A percentile compares a stretch with the other conserved stretches of the same genome.
phyloP scores from a whole-genome alignment of 345 rosid species.

The Arabidopsis suecica region DNA sequence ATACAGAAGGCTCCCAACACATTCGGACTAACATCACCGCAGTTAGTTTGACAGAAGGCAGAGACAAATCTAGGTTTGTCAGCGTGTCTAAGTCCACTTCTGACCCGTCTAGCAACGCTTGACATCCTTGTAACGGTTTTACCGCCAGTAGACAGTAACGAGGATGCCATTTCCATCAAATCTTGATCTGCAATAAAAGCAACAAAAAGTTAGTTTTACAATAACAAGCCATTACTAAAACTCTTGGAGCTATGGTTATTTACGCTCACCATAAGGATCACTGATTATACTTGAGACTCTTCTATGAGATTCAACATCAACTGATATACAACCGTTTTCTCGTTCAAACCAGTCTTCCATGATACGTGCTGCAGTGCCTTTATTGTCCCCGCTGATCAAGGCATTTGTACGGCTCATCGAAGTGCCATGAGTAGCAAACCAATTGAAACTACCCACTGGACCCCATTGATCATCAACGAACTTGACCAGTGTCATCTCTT shows the following conservation, averaged over 20 bases:
- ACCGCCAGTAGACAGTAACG: slow-evolving; percentile 51
- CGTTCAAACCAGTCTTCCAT: slow-evolving; percentile 92
- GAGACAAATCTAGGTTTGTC: slow-evolving; percentile 78
- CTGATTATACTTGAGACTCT: slow-evolving; percentile 64
- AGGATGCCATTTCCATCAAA: slow-evolving; percentile 79
- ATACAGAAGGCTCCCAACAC: slow-evolving; percentile 83
- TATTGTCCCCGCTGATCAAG: slow-evolving; percentile 91
- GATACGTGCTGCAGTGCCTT: slow-evolving; percentile 89
- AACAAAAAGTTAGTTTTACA: slow-evolving; percentile 8
- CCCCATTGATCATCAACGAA: slow-evolving; percentile 85
- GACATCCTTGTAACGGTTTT: slow-evolving; percentile 47
- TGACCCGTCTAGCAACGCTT: slow-evolving; percentile 68
- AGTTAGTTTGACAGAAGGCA: slow-evolving; percentile 92
- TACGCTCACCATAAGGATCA: background rate
- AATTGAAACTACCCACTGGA: slow-evolving; percentile 86
- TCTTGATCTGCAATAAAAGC: slow-evolving; percentile 58
- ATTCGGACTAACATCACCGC: slow-evolving; percentile 97
- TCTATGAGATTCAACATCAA: slow-evolving; percentile 43
- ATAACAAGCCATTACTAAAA: background rate
- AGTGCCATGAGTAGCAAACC: slow-evolving; percentile 98
- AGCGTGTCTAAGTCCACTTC: slow-evolving; percentile 70
- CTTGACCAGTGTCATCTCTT: slow-evolving; percentile 87
- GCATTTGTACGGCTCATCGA: slow-evolving; percentile 94
- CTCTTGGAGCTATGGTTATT: background rate
- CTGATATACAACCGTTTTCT: slow-evolving; percentile 32